These are phyloP conservation scores for Hansfordia pulvinata DNA, from an alignment of 2,329 filamentous ascomycete species.

Conservation along the genomic window DNA sequence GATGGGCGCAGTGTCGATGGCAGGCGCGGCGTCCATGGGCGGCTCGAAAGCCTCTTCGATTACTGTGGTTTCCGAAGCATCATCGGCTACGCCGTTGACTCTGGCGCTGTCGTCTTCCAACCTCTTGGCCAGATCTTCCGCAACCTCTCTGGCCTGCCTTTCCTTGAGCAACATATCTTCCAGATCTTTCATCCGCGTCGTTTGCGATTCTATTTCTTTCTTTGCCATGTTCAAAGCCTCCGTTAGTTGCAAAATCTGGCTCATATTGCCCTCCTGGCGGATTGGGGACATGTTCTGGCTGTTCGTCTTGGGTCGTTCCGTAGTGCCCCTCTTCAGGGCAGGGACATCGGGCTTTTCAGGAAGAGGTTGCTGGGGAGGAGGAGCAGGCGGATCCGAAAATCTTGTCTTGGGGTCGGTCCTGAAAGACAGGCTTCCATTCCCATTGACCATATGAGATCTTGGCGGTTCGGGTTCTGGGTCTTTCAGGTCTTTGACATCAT, in stretches of 20 bases:
- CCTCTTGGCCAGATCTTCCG: constrained; percentile 67
- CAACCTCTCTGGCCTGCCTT: constrained; percentile 65
- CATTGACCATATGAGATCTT: constrained; percentile 35
- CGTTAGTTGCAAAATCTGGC: constrained; percentile 72
- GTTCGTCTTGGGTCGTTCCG: constrained; percentile 55
- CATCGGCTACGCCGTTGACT: constrained; percentile 22
- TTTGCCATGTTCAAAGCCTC: constrained; percentile 75
- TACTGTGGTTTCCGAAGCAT: constrained; percentile 20
- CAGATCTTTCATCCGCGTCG: constrained; percentile 63
- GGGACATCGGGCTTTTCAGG: constrained; percentile 82
- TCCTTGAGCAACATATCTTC: constrained; percentile 71
- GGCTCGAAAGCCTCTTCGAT: constrained; percentile 33
- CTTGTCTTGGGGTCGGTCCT: constrained; percentile 67
- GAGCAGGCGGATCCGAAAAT: constrained; percentile 87
- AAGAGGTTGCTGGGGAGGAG: constrained; percentile 82
- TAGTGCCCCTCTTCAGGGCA: constrained; percentile 61
- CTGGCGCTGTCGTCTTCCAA: constrained; percentile 42
- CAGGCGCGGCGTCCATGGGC: constrained; percentile 17
- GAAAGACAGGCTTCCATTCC: constrained; percentile 35
- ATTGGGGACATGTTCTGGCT: constrained; percentile 41
- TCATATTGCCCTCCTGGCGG: constrained; percentile 39
- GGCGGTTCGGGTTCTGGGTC: constrained; percentile 30
- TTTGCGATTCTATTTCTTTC: constrained; percentile 77
- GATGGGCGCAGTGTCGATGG: constrained; percentile 4
- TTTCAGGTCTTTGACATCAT: constrained; percentile 46